Conservation (phyloP, 768 basidiomycete genomes). For the Rhizopogon vulgaris region DNA sequence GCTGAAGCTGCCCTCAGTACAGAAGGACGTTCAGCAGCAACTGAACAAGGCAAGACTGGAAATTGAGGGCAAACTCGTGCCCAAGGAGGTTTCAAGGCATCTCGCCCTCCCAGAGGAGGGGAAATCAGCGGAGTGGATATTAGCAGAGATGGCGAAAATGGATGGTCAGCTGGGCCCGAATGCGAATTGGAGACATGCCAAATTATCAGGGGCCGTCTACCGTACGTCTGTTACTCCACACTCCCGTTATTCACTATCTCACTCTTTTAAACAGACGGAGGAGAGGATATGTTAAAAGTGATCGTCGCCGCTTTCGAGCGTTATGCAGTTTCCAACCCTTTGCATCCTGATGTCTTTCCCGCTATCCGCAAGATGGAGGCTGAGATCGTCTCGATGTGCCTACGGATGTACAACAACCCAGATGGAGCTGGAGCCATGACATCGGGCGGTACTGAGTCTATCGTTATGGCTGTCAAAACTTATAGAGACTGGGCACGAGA, state of each 20-base stretch:
- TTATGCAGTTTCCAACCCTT: constrained; percentile 82
- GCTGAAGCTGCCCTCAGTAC: constrained; percentile 56
- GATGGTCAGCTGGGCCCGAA: constrained; percentile 45
- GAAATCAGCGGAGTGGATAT: constrained; percentile 64
- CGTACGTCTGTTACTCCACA: constrained; percentile 42
- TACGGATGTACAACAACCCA: constrained; percentile 80
- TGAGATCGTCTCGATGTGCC: constrained; percentile 84
- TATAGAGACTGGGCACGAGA: constrained; percentile 87
- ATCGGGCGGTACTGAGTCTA: constrained; percentile 92
- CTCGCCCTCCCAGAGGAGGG: constrained; percentile 62
- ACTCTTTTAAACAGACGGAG: constrained; percentile 54
- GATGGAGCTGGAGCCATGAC: constrained; percentile 89
- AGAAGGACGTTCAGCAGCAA: constrained; percentile 53
- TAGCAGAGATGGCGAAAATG: constrained; percentile 76
- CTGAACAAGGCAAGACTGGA: constrained; percentile 58
- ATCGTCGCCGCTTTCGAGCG: constrained; percentile 76
- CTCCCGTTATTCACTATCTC: not conserved
- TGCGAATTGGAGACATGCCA: constrained; percentile 61
- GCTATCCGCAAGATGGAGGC: constrained; percentile 96
- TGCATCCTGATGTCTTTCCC: constrained; percentile 93
- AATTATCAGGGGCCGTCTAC: constrained; percentile 81
- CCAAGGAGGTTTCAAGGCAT: constrained; percentile 62
- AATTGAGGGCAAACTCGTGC: constrained; percentile 64
- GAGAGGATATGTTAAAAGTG: constrained; percentile 71
- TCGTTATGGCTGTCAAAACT: constrained; percentile 92